phyloP scores from a whole-genome alignment of 306 rosid species.

The Fragaria iinumae region DNA sequence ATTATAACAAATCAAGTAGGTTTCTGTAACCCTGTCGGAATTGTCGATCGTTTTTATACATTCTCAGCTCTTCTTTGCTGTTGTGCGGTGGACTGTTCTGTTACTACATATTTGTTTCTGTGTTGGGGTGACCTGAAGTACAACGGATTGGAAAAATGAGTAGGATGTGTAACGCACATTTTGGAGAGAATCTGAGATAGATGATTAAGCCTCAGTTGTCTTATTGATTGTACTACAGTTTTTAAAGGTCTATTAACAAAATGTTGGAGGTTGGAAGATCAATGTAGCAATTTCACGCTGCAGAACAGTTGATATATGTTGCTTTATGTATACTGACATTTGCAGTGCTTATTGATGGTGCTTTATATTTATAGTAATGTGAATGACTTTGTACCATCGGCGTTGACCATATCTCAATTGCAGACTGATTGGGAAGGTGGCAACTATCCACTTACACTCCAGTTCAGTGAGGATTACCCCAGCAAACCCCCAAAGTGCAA shows the following conservation, averaged over 20 bases:
- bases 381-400: not conserved
- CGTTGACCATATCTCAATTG: slow-evolving; percentile 19
- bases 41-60: not conserved
- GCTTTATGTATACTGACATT: not conserved
- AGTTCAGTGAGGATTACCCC: slow-evolving; percentile 92
- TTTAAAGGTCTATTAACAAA: not conserved
- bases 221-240: not conserved
- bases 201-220: not conserved
- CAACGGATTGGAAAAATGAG: not conserved
- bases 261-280: not conserved
- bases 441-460: slow-evolving; percentile 64
- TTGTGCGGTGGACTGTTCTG: not conserved
- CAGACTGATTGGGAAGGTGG: slow-evolving; percentile 99
- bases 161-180: not conserved
- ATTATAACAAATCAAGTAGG: not conserved
- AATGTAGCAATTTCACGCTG: not conserved
- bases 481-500: slow-evolving; percentile 91
- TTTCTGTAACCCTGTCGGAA: not conserved
- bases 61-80: not conserved
- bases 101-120: not conserved
- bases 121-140: not conserved
- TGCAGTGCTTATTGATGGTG: not conserved
- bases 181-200: not conserved
- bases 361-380: not conserved
- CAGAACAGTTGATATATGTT: not conserved